phyloP scores from a whole-genome alignment of 2,329 filamentous ascomycete species.

The Aspergillus piperis region DNA sequence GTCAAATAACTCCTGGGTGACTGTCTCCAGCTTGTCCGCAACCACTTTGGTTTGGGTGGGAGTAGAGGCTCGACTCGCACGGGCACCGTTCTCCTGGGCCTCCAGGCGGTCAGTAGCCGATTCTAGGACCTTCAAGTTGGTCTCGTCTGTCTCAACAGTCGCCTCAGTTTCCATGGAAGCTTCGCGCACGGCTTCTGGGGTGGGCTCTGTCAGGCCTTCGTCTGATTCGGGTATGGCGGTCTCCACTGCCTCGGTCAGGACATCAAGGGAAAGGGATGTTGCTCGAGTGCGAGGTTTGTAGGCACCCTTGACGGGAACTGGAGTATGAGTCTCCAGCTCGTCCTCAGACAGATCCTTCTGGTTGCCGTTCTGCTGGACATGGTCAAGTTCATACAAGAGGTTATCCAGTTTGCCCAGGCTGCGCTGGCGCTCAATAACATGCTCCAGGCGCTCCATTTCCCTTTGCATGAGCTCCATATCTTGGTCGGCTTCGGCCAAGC shows the following conservation, averaged over 20 bases:
- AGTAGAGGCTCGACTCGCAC: constrained; percentile 58
- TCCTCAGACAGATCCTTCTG: constrained; percentile 28
- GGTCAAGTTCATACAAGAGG: constrained; percentile 83
- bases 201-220: constrained; percentile 40
- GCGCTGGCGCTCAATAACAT: constrained; percentile 91
- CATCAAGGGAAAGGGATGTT: constrained; percentile 44
- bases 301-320: constrained; percentile 21
- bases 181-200: constrained; percentile 32
- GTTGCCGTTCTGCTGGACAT: constrained; percentile 61
- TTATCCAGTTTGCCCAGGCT: constrained; percentile 94
- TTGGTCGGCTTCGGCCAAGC: constrained; percentile 91
- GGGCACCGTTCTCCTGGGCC: constrained; percentile 21
- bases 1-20: constrained; percentile 88
- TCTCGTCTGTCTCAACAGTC: constrained; percentile 27
- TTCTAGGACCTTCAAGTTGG: constrained; percentile 40
- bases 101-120: constrained; percentile 33
- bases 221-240: constrained; percentile 50
- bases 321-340: constrained; percentile 17
- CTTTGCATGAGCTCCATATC: constrained; percentile 96
- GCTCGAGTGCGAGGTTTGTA: constrained; percentile 34
- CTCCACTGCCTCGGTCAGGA: constrained; percentile 47
- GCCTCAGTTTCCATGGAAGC: constrained; percentile 20
- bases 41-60: constrained; percentile 83
- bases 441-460: constrained; percentile 89
- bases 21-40: constrained; percentile 85